These are phyloP conservation scores for Macaranga tanarius DNA, from an alignment of 441 rosid species.

Conservation along the genomic window DNA sequence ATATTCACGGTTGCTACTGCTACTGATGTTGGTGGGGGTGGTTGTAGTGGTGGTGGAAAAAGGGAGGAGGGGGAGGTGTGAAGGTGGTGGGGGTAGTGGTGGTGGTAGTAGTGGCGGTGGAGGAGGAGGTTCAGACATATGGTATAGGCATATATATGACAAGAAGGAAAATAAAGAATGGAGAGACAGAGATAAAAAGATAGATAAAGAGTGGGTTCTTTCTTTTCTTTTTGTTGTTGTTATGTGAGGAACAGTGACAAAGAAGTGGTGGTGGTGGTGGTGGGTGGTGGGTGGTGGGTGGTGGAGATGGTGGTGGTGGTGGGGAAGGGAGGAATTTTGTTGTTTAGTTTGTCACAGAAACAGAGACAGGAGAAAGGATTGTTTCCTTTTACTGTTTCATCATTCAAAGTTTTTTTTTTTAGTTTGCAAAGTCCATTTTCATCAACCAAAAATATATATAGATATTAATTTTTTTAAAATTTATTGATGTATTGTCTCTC, in stretches of 20 bases:
- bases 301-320: not conserved
- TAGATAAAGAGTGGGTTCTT: not conserved
- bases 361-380: constrained; percentile 21
- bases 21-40: not conserved
- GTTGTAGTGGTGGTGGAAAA: constrained; percentile 6
- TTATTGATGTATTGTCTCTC: not conserved
- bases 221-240: constrained; percentile 8
- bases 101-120: constrained; percentile 15
- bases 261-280: not conserved
- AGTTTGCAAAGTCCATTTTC: not conserved
- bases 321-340: constrained; percentile 19
- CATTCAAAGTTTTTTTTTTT: not conserved
- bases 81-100: constrained; percentile 13
- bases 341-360: constrained; percentile 26
- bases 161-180: not conserved
- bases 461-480: not conserved
- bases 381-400: constrained; percentile 20
- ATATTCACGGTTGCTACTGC: constrained; percentile 33
- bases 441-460: not conserved
- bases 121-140: constrained; percentile 37
- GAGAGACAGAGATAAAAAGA: not conserved
- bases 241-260: not conserved
- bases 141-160: not conserved
- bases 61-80: constrained; percentile 15
- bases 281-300: not conserved